These are phyloP conservation scores for Stenogyne calaminthoides DNA, from an alignment of 305 asterid genomes.

Conservation along the genomic window DNA sequence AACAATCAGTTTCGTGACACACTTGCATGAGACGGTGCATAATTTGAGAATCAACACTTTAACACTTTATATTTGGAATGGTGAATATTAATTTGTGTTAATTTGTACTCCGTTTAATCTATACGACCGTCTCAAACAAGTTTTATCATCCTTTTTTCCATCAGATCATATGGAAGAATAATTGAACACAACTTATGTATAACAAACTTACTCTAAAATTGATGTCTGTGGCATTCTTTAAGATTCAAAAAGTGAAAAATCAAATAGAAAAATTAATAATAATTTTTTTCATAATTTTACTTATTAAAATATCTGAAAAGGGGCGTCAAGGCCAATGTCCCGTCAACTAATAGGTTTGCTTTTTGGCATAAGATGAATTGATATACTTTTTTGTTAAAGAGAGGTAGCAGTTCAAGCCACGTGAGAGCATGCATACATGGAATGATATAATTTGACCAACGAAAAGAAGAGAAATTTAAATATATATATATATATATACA, in stretches of 20 bases:
- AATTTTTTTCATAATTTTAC: neutral
- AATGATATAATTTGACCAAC: conserved; percentile 31
- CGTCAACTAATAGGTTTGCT: conserved; percentile 21
- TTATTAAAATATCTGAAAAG: neutral
- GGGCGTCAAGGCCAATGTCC: neutral
- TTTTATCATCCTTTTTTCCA: too few relatives aligned
- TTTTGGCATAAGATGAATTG: conserved; percentile 8
- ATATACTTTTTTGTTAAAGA: conserved; percentile 28
- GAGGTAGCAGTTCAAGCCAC: conserved; percentile 45
- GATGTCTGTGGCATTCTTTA: neutral
- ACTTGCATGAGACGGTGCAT: too few relatives aligned
- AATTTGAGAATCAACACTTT: too few relatives aligned
- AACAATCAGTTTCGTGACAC: too few relatives aligned
- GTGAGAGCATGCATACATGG: conserved; percentile 33
- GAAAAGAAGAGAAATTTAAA: neutral
- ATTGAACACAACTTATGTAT: too few relatives aligned
- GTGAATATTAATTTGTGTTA: too few relatives aligned
- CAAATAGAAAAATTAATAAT: neutral
- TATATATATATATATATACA: too few relatives aligned
- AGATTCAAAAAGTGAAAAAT: neutral
- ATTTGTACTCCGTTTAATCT: too few relatives aligned
- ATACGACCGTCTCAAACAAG: too few relatives aligned
- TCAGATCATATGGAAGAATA: too few relatives aligned
- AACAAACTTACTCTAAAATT: too few relatives aligned
- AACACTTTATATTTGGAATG: too few relatives aligned